Base-by-base conservation (phyloP, 805 yeast species). In the Pichia californica region DNA sequence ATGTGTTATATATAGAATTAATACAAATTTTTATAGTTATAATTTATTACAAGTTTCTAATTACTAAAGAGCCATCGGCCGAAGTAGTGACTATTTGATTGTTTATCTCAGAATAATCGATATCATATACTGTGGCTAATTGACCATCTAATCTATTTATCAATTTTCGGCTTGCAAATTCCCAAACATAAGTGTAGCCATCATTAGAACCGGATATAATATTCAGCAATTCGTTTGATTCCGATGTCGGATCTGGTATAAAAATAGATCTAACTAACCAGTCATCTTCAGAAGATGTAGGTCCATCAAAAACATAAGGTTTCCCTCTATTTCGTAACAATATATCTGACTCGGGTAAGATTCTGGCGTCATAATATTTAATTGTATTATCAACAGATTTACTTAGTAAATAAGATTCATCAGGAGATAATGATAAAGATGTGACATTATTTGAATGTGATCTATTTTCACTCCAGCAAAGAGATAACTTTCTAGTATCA, bases 201-300 rank as follows among this genome's bases (percentile, higher is more conserved):
- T 83, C 88, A 25, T 74, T 77, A 1, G 86, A 74, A 0, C 91
- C 93, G 15, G 86, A 75, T 3, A 63, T 50, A 8, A 76, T 55
- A 52, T 66, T 47, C 14, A 41, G 35, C 10, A 42, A 9, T 25
- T 53, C 55, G 10, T 46, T 45, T 52, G 70, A 55, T 40, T 63
- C 68, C n/a, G 31, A 30, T 53, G 67, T 53, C 39, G 60, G 63
- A 41, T 66, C 66, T 8, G 52, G 53, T n/a, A 76, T 61, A 1
- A 79, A 68, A 10, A 68, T 58, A 3, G 78, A 69, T 43, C 84
- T 62, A 1, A 78, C 69, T 30, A 77, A 53, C 34, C 71, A 66
- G 43, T 71, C 73, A 40, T 81, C 87, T 5, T 65, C 59, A 1
- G 76, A 70, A 3, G 78, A 62, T 0, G 70, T 66, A 0, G 86